Conservation (phyloP, 2,329 filamentous ascomycete genomes). For the Pestalotiopsis sp. region DNA sequence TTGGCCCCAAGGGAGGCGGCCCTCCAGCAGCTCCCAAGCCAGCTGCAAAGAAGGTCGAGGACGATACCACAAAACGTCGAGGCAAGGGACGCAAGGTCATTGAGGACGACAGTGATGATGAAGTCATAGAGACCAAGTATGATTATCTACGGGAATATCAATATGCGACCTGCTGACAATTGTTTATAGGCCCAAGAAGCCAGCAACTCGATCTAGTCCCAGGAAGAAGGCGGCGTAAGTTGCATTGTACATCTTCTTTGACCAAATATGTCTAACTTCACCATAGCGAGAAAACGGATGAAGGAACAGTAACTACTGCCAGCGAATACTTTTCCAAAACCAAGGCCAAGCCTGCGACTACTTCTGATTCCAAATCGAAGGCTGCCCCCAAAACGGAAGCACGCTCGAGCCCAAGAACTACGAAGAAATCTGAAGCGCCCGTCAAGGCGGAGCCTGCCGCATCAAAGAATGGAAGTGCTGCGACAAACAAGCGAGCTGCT, state of each 20-base stretch:
- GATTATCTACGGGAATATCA: constrained; percentile 19
- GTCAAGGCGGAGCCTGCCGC: constrained; percentile 28
- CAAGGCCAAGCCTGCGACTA: constrained; percentile 44
- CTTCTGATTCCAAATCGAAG: constrained; percentile 39
- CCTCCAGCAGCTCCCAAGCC: constrained; percentile 47
- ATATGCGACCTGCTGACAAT: constrained; percentile 17
- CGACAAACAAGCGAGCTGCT: constrained; percentile 44
- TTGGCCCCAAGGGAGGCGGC: constrained; percentile 73
- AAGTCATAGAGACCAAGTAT: constrained; percentile 62
- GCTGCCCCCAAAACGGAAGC: constrained; percentile 46
- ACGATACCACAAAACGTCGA: constrained; percentile 46
- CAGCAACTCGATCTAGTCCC: constrained; percentile 47
- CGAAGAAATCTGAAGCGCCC: constrained; percentile 31
- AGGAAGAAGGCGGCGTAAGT: constrained; percentile 60
- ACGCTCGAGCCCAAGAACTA: constrained; percentile 56
- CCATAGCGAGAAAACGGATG: constrained; percentile 41
- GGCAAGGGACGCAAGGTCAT: constrained; percentile 68
- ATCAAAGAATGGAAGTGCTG: constrained; percentile 31
- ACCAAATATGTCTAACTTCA: neutral
- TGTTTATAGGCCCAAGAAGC: constrained; percentile 55
- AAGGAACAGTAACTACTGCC: constrained; percentile 55
- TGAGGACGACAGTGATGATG: constrained; percentile 82
- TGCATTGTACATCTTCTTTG: neutral
- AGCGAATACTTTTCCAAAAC: constrained; percentile 60
- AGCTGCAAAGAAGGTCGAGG: constrained; percentile 47